Percentiles rank a stretch among this genome's conserved stretches.
phyloP scores from a whole-genome alignment of 306 rosid genomes.

The Morella rubra region DNA sequence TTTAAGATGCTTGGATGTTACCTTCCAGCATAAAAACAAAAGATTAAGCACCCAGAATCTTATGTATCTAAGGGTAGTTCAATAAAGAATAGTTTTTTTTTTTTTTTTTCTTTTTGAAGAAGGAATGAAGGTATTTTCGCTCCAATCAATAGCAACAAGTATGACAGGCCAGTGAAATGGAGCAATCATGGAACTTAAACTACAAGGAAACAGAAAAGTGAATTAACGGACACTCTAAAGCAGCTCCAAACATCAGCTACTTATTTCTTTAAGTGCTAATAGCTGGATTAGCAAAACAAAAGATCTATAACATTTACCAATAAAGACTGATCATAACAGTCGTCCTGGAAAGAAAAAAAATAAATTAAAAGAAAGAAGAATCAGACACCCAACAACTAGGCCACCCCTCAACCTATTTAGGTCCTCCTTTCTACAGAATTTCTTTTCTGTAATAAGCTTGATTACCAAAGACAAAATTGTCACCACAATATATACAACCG shows the following conservation, averaged over 20 bases:
- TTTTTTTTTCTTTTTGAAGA: not conserved
- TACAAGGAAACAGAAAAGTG: not conserved
- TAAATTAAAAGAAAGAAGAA: too few relatives aligned
- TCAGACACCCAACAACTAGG: not conserved
- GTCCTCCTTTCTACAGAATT: too few relatives aligned
- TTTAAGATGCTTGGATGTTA: constrained; percentile 73
- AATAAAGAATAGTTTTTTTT: not conserved
- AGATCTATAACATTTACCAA: not conserved
- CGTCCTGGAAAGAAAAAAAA: not conserved
- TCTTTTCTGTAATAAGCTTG: not conserved
- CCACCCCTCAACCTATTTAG: too few relatives aligned
- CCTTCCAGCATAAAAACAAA: constrained; percentile 55
- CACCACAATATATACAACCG: not conserved
- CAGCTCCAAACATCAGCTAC: not conserved
- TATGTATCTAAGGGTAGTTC: constrained; percentile 11
- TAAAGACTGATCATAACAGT: not conserved
- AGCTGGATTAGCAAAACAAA: not conserved
- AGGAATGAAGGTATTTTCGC: not conserved
- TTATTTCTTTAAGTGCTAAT: not conserved
- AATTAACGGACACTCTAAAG: not conserved
- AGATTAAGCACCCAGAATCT: constrained; percentile 18
- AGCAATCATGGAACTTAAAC: too few relatives aligned
- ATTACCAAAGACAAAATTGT: not conserved
- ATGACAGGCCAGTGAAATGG: not conserved
- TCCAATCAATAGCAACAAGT: not conserved